Base-by-base conservation (phyloP, 345 rosid species). In the Hibiscus tridactylites region DNA sequence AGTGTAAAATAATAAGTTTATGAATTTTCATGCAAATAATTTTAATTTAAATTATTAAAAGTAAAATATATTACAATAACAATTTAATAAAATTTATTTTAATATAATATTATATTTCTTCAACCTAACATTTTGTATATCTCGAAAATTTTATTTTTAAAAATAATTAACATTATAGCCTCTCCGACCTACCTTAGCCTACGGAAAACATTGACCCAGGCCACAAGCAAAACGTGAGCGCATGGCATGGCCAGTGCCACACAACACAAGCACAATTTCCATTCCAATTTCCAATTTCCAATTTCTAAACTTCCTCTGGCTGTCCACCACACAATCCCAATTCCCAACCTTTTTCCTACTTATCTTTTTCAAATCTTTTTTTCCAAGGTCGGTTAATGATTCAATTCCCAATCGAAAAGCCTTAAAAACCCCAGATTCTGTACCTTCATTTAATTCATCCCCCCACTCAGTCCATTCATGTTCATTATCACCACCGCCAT, bases 401-500 rank as follows among this genome's bases (percentile, higher is more conserved):
- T 5, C 1, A 50, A 12, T 50, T 3, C 21, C n/a, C n/a, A 17
- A 37, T 7, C 29, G 7, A 39, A 65, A 17, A 64, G 24, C 15
- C 4, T 10, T 15, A 37, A 4, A 63, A 63, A 9, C 2, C 50
- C 29, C 6, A 21, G 17, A 28, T 59, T 59, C 58, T 9, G 0
- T 33, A 11, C 2, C 53, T 66, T 66, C 21, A 15, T 66, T 65
- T 21, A 65, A 24, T 44, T 65, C 21, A 19, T 10, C 10, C 15
- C 61, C 26, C 6, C 28, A 16, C 0, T 50, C 60, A 29, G 44
- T 50, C 31, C 37, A 44, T 80, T 77, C 71, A 73, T 83, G 87
- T 73, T 73, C 75, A 42, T 62, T 31, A 9, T 68, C 60, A 31
- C 44, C 64, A 44, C 24, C 79, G 65, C 47, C 47, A 44, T 44